Conservation (phyloP, 2,329 filamentous ascomycete genomes). For the Alternaria metachromatica region DNA sequence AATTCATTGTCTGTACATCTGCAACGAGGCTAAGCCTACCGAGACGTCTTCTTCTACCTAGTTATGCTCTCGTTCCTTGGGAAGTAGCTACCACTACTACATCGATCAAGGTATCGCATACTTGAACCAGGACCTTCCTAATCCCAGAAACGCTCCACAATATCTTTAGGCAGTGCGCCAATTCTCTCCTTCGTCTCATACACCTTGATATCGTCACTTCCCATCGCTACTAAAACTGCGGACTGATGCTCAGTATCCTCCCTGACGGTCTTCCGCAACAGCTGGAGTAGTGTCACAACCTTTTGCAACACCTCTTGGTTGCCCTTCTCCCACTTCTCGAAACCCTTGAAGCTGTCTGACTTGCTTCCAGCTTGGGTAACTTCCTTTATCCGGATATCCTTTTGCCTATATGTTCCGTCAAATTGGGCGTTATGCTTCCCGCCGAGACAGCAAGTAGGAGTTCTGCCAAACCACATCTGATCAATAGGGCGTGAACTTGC, state of each 20-base stretch:
- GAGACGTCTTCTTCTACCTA: background rate
- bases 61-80: background rate
- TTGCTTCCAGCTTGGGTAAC: background rate
- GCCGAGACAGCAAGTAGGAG: background rate
- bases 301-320: background rate
- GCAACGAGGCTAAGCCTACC: background rate
- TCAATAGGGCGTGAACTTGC: background rate
- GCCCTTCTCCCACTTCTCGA: background rate
- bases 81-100: background rate
- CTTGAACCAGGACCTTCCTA: background rate
- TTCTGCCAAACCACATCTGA: background rate
- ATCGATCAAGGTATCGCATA: background rate
- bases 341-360: background rate
- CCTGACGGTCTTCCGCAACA: background rate
- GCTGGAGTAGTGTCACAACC: background rate
- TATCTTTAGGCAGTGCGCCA: background rate
- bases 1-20: background rate
- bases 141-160: background rate
- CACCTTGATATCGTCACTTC: background rate
- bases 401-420: background rate
- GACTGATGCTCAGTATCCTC: background rate
- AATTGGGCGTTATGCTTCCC: background rate
- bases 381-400: background rate
- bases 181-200: background rate
- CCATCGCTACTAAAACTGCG: background rate